Base-by-base conservation (phyloP, 2,329 filamentous ascomycete species). In the Apiospora pterosperma region DNA sequence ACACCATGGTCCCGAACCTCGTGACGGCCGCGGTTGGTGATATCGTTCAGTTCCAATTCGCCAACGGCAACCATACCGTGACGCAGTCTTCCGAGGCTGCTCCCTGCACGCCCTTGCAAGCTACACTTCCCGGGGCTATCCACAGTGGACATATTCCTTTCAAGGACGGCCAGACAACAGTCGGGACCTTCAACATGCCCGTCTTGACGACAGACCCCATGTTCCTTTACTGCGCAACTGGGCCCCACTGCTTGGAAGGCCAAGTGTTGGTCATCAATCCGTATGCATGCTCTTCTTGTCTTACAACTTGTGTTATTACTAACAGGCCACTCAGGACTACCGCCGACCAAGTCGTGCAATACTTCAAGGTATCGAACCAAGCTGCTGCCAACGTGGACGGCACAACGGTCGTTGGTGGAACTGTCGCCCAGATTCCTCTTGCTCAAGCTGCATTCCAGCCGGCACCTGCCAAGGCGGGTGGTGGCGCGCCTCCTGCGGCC, bases 221-320 rank as follows among this genome's bases (percentile, higher is more conserved):
- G 65, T 85, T 82, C 71, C 67, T 83, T 36, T 86, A 85, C 71
- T 86, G 83, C 64, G 80, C 82, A 0, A 80, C 80, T 2, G 78
- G 75, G 0, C 79, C 78, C 3, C 83, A 85, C 65, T 85, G 84
- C 58, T 79, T 84, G 69, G 71, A 70, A 10, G 83, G 83, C 8
- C 84, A 85, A 76, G 78, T 82, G 34, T 79, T 83, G 74, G 77
- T 83, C 6, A 78, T 86, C 42, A 86, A 86, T 65, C 79, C 80
- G 78, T 79, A 64, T 66, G 77, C 16, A 16, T 36, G 5, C 12
- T 36, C 36, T 48, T 6, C 21, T 21, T 59, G n/a, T 19, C 11
- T 36, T 10, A 16, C 4, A 34, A 16, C n/a, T 59, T 11, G 16
- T 5, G 11, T 52, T 34, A 38, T 4, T 48, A 28, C 70, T 72